Base-by-base conservation (phyloP, 371 early-diverging fungal genomes). In the Mortierella sp. region DNA sequence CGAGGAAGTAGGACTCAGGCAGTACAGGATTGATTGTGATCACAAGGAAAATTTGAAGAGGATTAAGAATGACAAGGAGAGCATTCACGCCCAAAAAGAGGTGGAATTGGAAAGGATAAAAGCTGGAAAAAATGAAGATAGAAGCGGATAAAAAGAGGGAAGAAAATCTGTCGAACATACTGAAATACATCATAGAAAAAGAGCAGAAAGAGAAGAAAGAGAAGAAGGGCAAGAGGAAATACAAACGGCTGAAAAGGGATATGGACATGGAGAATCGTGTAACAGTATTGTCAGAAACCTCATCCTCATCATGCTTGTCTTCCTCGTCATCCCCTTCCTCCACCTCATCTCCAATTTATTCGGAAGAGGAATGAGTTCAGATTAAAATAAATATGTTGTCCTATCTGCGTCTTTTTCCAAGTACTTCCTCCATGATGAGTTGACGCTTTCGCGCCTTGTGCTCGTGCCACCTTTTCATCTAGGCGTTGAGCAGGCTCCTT, bases 251-350 rank as follows among this genome's bases (percentile, higher is more conserved):
- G 14, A 39, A 39, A 21, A 43, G 44, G 21, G n/a, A 43, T 17
- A 43, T 17, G 43, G 43, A 19, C 6, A 11, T 17, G 17, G 43
- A 43, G 43, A 19, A 17, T 17, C 11, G 34, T 34, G 34, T 34
- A 5, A 34, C 34, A 34, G 34, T 34, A 34, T 34, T 11, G 11
- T 34, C n/a, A 34, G 34, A 34, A 34, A 7, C 7, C 34, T 21
- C 24, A 8, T 44, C 56, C n/a, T 28, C 31, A 32, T 57, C 57
- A 47, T 31, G 12, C 9, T 44, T 48, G 21, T 28, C 37, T 34
- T 48, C 48, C 11, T 31, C 21, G 32, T 46, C 57, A 0, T 34
- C 46, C 23, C 44, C 34, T 31, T 34, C 23, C 23, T 27, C 14
- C 1, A 1, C 34, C 27, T 34, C 34, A 17, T 39, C 15, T 12